These are phyloP conservation scores for Discostella stelligera DNA, from an alignment of 352 stramenopile genomes.

Conservation along the genomic window DNA sequence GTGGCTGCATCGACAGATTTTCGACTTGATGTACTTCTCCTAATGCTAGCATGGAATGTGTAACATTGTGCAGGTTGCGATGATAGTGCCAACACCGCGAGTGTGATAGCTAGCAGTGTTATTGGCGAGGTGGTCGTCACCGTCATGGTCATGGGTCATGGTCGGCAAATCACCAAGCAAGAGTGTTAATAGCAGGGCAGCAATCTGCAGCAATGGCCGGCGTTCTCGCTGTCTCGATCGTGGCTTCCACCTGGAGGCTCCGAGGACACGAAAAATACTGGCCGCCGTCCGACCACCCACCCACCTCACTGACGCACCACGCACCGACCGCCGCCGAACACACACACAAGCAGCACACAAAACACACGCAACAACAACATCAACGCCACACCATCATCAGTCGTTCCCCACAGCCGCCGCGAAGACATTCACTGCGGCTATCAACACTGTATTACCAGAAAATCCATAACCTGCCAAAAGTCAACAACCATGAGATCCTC, in stretches of 20 bases:
- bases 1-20: neutral
- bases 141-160: slow-evolving; percentile 36
- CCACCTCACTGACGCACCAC: no score
- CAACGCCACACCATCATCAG: neutral
- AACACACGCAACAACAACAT: neutral
- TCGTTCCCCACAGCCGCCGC: neutral
- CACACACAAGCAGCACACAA: neutral
- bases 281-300: neutral
- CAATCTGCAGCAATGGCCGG: no score
- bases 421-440: neutral
- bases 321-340: neutral
- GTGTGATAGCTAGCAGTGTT: neutral
- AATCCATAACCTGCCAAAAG: neutral
- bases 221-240: no score
- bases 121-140: slow-evolving; percentile 11
- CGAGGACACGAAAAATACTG: neutral
- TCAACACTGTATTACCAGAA: neutral
- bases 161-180: no score
- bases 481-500: slow-evolving; percentile 34
- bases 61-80: neutral
- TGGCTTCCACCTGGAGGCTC: neutral
- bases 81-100: neutral
- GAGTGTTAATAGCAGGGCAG: no score
- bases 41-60: neutral
- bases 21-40: neutral